Evolutionary conservation across 1,284 basidiomycete genomes (phyloP).

Genomic region (Heliocybe sulcata): DNA sequence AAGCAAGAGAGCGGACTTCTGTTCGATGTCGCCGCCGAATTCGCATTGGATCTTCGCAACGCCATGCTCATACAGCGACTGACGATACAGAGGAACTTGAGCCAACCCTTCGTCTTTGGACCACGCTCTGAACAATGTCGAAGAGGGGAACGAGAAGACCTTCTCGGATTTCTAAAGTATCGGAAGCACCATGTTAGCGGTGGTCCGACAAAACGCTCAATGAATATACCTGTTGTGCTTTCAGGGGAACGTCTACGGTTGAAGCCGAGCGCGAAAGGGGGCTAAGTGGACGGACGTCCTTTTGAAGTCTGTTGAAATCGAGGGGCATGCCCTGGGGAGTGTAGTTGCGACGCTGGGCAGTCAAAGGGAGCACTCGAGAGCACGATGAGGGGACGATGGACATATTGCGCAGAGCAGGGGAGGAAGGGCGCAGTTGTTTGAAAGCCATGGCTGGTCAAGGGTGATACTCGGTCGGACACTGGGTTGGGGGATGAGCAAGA

Average conservation of each 20-base stretch:
- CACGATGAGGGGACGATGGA: background rate
- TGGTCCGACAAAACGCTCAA: background rate
- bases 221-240: background rate
- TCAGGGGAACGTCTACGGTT: background rate
- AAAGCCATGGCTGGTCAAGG: background rate
- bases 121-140: background rate
- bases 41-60: background rate
- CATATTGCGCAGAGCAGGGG: background rate
- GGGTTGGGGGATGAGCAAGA: background rate
- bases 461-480: background rate
- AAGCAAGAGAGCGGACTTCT: background rate
- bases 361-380: background rate
- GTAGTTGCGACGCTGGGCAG: background rate
- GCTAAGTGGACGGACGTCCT: background rate
- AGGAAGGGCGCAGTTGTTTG: background rate
- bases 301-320: background rate
- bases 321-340: background rate
- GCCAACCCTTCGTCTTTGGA: background rate
- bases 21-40: background rate
- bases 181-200: background rate
- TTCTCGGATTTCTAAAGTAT: background rate
- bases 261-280: background rate
- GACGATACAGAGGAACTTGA: background rate
- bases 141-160: background rate
- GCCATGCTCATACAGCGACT: background rate